phyloP scores from a whole-genome alignment of 495 filamentous ascomycete genomes.

The Xylaria acuta region DNA sequence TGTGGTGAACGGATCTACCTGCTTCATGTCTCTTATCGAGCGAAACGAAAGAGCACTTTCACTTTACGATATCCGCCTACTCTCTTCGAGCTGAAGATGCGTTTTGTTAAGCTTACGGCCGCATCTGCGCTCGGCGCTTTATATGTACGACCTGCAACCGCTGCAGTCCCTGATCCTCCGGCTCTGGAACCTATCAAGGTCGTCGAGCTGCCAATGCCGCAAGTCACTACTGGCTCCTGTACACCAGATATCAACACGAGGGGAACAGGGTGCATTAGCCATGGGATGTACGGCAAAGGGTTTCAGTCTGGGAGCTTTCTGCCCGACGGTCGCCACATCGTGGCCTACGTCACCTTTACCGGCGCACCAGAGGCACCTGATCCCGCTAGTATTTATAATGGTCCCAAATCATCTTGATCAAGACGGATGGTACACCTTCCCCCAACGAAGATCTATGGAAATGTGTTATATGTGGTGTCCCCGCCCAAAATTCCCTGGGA shows the following conservation, averaged over 20 bases:
- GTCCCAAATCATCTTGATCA: constrained; percentile 20
- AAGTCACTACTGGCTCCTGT: neutral
- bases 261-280: neutral
- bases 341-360: neutral
- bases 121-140: neutral
- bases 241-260: neutral
- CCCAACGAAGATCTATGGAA: constrained; percentile 38
- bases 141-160: neutral
- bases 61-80: neutral
- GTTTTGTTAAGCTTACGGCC: neutral
- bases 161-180: neutral
- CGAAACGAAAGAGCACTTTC: neutral
- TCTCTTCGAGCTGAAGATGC: neutral
- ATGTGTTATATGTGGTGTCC: constrained; percentile 38
- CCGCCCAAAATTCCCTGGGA: constrained; percentile 26
- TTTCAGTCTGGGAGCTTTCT: neutral
- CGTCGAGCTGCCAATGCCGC: neutral
- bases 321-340: neutral
- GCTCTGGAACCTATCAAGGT: neutral
- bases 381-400: neutral
- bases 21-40: neutral
- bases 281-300: neutral
- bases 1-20: neutral
- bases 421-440: constrained; percentile 33
- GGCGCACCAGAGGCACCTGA: neutral